Conservation (phyloP, 805 yeast species). For the Suhomyces xylopsoci region DNA sequence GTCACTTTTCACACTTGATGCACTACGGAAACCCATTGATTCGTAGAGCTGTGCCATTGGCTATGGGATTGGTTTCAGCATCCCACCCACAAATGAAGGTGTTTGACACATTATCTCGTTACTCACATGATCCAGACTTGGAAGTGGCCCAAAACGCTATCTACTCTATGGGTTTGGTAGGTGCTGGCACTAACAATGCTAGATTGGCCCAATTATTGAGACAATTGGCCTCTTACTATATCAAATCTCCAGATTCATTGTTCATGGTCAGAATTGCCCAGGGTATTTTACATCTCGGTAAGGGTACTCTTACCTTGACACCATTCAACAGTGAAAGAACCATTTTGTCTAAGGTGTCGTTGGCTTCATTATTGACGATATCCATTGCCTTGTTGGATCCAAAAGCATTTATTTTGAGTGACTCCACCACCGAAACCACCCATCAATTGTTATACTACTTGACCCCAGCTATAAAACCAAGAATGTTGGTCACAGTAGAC, state of each 20-base stretch:
- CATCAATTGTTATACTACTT: constrained; percentile 84
- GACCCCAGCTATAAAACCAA: constrained; percentile 86
- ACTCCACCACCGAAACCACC: constrained; percentile 44
- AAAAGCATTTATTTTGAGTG: constrained; percentile 69
- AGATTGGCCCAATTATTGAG: constrained; percentile 93
- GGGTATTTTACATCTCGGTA: constrained; percentile 92
- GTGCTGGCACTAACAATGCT: constrained; percentile 98
- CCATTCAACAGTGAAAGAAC: constrained; percentile 89
- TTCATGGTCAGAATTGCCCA: constrained; percentile 94
- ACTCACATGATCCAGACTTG: constrained; percentile 91
- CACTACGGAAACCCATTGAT: constrained; percentile 93
- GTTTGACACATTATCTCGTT: constrained; percentile 91
- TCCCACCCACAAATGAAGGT: constrained; percentile 97
- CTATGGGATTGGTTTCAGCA: constrained; percentile 93
- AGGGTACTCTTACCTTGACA: constrained; percentile 86
- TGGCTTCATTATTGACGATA: constrained; percentile 85
- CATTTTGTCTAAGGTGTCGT: constrained; percentile 79
- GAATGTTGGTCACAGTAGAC: constrained; percentile 89
- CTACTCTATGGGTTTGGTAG: constrained; percentile 95
- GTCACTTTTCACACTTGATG: constrained; percentile 96
- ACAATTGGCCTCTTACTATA: constrained; percentile 90
- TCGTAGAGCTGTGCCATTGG: constrained; percentile 92
- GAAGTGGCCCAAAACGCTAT: constrained; percentile 94
- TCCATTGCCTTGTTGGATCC: constrained; percentile 85
- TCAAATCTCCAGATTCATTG: constrained; percentile 83